Conservation (phyloP, 2,329 filamentous ascomycete genomes). For the Epichloe scottii region DNA sequence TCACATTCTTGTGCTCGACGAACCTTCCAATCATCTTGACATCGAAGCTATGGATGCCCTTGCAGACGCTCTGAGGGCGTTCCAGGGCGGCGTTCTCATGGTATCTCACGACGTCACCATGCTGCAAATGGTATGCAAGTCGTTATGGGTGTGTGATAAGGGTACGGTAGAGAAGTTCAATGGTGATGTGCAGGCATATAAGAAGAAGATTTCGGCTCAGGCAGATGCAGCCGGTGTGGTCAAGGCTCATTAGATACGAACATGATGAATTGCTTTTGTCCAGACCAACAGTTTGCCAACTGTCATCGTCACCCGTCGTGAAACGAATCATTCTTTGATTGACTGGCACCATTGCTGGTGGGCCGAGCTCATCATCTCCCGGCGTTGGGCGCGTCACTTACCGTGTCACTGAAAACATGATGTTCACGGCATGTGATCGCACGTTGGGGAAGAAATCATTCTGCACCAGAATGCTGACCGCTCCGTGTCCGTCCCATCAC, state of each 20-base stretch:
- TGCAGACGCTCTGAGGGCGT: slow-evolving; percentile 67
- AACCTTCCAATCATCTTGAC: slow-evolving; percentile 96
- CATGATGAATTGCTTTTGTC: neutral
- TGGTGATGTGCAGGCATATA: slow-evolving; percentile 91
- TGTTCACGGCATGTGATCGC: too few species aligned
- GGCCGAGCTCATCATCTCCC: too few species aligned
- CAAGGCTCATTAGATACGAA: slow-evolving; percentile 37
- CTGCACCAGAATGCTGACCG: neutral
- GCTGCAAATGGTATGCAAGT: slow-evolving; percentile 90
- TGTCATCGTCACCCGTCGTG: too few species aligned
- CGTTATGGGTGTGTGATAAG: slow-evolving; percentile 90
- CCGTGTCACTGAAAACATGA: too few species aligned
- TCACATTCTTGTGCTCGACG: slow-evolving; percentile 94
- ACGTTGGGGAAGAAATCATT: neutral
- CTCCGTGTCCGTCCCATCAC: neutral
- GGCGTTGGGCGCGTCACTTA: too few species aligned
- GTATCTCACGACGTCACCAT: slow-evolving; percentile 99
- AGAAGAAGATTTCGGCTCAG: slow-evolving; percentile 87
- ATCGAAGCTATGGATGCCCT: slow-evolving; percentile 98
- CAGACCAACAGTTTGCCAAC: too few species aligned
- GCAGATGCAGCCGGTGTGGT: slow-evolving; percentile 83
- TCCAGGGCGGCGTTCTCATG: slow-evolving; percentile 94
- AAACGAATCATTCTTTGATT: too few species aligned
- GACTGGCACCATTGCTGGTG: too few species aligned
- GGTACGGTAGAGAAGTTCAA: slow-evolving; percentile 94